Evolutionary conservation across 2,329 filamentous ascomycete species (phyloP), one percentile per base, ranked within the genome.

Genomic region (Acephala macrosclerotiorum): DNA sequence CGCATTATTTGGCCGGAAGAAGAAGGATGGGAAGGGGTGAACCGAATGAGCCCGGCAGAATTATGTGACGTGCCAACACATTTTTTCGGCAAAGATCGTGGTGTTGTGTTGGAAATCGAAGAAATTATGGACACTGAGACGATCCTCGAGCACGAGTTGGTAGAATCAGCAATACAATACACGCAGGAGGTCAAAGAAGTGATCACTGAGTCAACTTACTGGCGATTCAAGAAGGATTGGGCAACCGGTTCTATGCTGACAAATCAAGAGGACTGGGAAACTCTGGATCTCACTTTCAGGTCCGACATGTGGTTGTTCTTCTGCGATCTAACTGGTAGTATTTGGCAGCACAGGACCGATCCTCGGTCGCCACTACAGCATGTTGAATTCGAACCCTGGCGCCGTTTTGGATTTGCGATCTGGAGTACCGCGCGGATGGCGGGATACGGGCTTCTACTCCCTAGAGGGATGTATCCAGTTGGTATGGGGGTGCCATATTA

Each of bases 71-170:
- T 49, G 18, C 45, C 45, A 49, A 4, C 18, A 20, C 20, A 25
- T 9, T 20, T 22, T 9, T 33, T 33, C 29, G n/a, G 45, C 7
- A 5, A 20, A 49, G 7, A 3, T 9, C 2, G 18, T 11, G 20
- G 20, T 5, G 20, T 11, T 20, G 18, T 11, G 18, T 22, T 49
- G 45, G 45, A 49, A 25, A 49, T 22, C 20, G 22, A 18, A 4
- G 58, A 33, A 14, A 14, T 55, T 2, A 11, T 29, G 51, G 25
- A 33, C 22, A 25, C 5, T 3, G 49, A 62, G 20, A 62, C 60
- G 35, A 29, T 62, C 12, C 60, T 62, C 35, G 60, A 62, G 36
- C 47, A 62, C 35, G 60, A 62, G 35, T 33, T 62, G 47, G 22
- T 62, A 6, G 47, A 62, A 29, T 55, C 60, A 26, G 35, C 49